phyloP scores from a whole-genome alignment of 768 basidiomycete genomes.

The Auriscalpium vulgare region DNA sequence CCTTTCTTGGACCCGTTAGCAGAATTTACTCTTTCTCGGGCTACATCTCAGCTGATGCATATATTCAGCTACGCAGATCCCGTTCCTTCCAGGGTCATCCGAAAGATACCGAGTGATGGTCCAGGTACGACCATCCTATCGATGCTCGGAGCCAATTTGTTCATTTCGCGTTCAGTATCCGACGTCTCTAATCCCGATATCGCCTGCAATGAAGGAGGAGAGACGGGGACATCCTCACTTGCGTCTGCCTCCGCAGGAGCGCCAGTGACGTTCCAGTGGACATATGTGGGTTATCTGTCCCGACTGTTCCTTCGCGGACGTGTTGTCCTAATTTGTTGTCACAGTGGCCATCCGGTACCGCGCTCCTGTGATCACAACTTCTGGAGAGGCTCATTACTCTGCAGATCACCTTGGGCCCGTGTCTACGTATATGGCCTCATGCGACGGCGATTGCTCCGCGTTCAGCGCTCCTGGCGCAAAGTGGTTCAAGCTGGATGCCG shows the following conservation, averaged over 20 bases:
- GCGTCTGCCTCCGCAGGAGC: conserved; percentile 35
- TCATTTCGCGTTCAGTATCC: conserved; percentile 7
- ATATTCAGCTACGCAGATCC: conserved; percentile 17
- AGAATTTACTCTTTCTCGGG: neutral
- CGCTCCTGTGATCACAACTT: neutral
- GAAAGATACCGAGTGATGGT: conserved; percentile 24
- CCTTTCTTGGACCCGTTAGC: conserved; percentile 23
- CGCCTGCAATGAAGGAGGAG: conserved; percentile 36
- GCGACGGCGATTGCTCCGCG: conserved; percentile 32
- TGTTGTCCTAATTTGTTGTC: neutral
- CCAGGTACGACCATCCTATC: conserved; percentile 15
- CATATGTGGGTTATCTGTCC: conserved; percentile 18
- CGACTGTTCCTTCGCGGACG: neutral
- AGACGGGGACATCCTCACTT: conserved; percentile 23
- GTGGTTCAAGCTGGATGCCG: conserved; percentile 45
- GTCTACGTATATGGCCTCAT: conserved; percentile 45
- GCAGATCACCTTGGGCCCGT: conserved; percentile 42
- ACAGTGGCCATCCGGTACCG: conserved; percentile 21
- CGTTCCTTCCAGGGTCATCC: conserved; percentile 20
- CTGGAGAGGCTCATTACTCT: neutral
- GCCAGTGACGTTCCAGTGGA: conserved; percentile 37
- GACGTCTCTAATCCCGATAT: conserved; percentile 29
- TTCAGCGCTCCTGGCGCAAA: conserved; percentile 28
- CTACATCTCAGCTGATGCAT: neutral
- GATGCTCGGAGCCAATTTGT: neutral